phyloP scores from a whole-genome alignment of 129 eudicot species.

The Helianthus annuus region HanXRQr2.0-SUNRISE NC_035447.2:4582717-4583216 shows the following conservation, averaged over 20 bases:
- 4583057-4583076: too few species aligned
- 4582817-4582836: slow-evolving; percentile 43
- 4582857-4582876: slow-evolving; percentile 1
- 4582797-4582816: slow-evolving; percentile 97
- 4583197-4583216: too few species aligned
- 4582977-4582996: slow-evolving; percentile 94
- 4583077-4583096: too few species aligned
- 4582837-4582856: slow-evolving; percentile 22
- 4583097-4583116: too few species aligned
- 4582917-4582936: slow-evolving; percentile 89
- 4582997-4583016: slow-evolving; percentile 29
- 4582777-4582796: slow-evolving; percentile 95
- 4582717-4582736: slow-evolving; percentile 96
- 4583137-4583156: too few species aligned
- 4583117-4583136: too few species aligned
- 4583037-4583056: neutral
- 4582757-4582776: slow-evolving; percentile 96
- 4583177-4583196: too few species aligned
- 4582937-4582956: slow-evolving; percentile 91
- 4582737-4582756: slow-evolving; percentile 91
- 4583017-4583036: slow-evolving; percentile 17
- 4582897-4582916: slow-evolving; percentile 71
- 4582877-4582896: neutral
- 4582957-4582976: slow-evolving; percentile 96
- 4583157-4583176: too few species aligned